Evolutionary conservation across 352 stramenopile species (phyloP), one percentile per base, ranked within the genome.

Genomic region (Thraustochytrium striatum): DNA sequence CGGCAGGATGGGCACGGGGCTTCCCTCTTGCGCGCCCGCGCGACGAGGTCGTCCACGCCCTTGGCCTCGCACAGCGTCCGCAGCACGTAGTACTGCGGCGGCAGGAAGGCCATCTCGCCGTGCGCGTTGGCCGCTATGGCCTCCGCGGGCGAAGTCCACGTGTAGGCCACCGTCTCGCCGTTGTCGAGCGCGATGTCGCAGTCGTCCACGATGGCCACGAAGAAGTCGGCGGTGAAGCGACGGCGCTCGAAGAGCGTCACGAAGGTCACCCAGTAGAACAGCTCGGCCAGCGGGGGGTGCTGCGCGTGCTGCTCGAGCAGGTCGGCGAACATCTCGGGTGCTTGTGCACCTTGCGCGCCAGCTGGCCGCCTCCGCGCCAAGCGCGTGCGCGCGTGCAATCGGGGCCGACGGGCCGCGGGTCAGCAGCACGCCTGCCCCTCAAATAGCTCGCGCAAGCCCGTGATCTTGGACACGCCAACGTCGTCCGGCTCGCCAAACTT

Each of bases 261-360:
- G 50, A 75, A 75, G 39, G 65, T 75, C 39, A 75, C 50, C 65
- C 65, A 75, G 33, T 70, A 70, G 52, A 65, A 41, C 33, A 75
- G 52, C 28, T 36, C 65, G 5, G 44, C 41, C 8, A 75, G 41
- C 52, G 65, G 39, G 19, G 65, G 65, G 3, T 21, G 21, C 39
- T 70, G 11, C 39, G 30, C 11, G 50, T 43, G 50, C 44, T 75
- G 19, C 13, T 70, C 39, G 5, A 75, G 65, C 43, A 61, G 21
- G 21, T 38, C 13, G 19, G 65, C 25, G 38, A 75, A 61, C 30
- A 41, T 8, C 16, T 30, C 9, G 65, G 30, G 36, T 75, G 39
- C 11, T 3, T 41, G 33, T 75, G 43, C 0, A 75, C 65, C 21
- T n/a, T n/a, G n/a, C n/a, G n/a, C n/a, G n/a, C n/a, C n/a, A n/a